Evolutionary conservation across 768 basidiomycete genomes (phyloP), one percentile per base, ranked within the genome.

Genomic region (Tulasnella sp.): DNA sequence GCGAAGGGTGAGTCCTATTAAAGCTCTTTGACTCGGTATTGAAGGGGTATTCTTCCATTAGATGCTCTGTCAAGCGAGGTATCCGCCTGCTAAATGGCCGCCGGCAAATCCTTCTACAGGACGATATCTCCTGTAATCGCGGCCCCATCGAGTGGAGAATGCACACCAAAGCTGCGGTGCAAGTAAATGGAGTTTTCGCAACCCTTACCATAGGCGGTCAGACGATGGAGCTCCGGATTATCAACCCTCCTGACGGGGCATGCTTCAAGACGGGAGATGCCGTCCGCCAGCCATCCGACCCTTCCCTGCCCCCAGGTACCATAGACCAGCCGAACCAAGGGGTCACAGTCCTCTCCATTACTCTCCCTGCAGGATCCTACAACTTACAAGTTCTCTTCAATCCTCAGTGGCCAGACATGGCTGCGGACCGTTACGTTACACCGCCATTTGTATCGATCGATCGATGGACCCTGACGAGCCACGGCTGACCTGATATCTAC

Each of bases 361-460:
- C 84, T 68, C 71, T 85, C 19, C 74, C 83, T 24, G 90, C 91
- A 24, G 95, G 95, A 19, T 86, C 86, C 73, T 92, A 94, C 85
- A 92, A 86, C 19, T 85, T 97, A 71, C 90, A 97, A 86, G 92
- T 98, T 75, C 85, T 99, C 84, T 93, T 99, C 87, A 96, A 90
- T 85, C 97, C 97, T 21, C 93, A 97, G 83, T 98, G 96, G 96
- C 85, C 87, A 46, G 91, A 90, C 44, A 89, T 93, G 87, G 86
- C 89, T 44, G 83, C 90, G 71, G 87, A 87, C 82, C 85, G 85
- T 82, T 92, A 90, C 85, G 89, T 92, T 80, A 92, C 90, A 19
- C 96, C 96, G 0, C 86, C 88, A 9, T 87, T 87, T 46, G 95
- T 98, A n/a, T 83, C 90, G 2, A 85, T 98, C 78, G 89, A 88